Evolutionary conservation across 495 filamentous ascomycete genomes (phyloP).

Genomic region (Trichoderma parareesei): DNA sequence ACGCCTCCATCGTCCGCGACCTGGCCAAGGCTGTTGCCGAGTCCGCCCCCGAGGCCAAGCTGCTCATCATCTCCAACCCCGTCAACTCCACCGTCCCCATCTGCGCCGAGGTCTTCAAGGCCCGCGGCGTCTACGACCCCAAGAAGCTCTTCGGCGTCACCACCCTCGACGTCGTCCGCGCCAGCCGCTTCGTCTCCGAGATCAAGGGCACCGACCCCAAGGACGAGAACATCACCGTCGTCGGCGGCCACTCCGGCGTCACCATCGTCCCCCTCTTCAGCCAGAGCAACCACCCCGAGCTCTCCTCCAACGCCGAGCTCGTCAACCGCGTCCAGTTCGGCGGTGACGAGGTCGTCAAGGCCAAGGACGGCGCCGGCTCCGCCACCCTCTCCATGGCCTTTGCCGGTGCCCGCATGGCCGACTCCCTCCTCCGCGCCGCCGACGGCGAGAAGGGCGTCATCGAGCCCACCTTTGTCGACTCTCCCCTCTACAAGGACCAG

Average conservation of each 20-base stretch:
- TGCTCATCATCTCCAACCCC: slow-evolving; percentile 97
- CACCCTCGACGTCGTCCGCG: slow-evolving; percentile 97
- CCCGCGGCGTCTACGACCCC: slow-evolving; percentile 90
- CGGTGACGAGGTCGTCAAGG: slow-evolving; percentile 98
- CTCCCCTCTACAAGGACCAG: slow-evolving; percentile 94
- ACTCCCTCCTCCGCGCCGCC: slow-evolving; percentile 84
- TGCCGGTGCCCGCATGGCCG: slow-evolving; percentile 95
- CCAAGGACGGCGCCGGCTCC: slow-evolving; percentile 96
- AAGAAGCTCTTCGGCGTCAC: slow-evolving; percentile 98
- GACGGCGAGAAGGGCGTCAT: slow-evolving; percentile 91
- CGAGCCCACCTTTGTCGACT: slow-evolving; percentile 96
- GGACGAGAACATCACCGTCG: slow-evolving; percentile 86
- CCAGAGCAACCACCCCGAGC: slow-evolving; percentile 79
- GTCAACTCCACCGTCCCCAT: slow-evolving; percentile 99
- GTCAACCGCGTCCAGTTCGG: slow-evolving; percentile 97
- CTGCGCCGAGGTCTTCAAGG: slow-evolving; percentile 92
- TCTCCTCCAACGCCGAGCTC: slow-evolving; percentile 66
- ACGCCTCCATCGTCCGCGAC: slow-evolving; percentile 97
- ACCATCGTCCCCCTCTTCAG: slow-evolving; percentile 97
- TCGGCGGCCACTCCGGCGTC: slow-evolving; percentile 94
- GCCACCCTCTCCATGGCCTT: slow-evolving; percentile 99
- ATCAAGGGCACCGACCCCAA: slow-evolving; percentile 82
- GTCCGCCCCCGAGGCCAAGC: slow-evolving; percentile 81
- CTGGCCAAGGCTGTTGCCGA: slow-evolving; percentile 93
- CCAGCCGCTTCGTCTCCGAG: slow-evolving; percentile 92